phyloP scores from a whole-genome alignment of 2,329 filamentous ascomycete genomes.

The Chrysosphaeria jannelii region DNA sequence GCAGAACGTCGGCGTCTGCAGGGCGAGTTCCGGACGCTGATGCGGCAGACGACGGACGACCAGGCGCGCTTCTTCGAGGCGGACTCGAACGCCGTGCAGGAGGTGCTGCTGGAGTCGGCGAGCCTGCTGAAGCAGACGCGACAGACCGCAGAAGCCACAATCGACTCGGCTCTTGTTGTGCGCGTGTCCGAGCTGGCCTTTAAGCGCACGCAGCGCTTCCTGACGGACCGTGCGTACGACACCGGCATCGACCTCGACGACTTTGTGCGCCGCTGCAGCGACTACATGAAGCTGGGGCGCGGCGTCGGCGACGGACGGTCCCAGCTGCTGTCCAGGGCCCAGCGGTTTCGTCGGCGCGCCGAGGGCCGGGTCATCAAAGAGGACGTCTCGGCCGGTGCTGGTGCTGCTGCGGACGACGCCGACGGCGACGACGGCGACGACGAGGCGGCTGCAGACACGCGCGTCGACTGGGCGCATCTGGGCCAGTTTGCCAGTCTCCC shows the following conservation, averaged over 20 bases:
- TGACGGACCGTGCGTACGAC: conserved; percentile 33
- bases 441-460: no score
- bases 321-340: conserved; percentile 18
- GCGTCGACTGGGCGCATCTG: conserved; percentile 62
- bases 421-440: conserved; percentile 37
- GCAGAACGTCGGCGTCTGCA: conserved; percentile 35
- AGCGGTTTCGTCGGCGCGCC: conserved; percentile 15
- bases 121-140: conserved; percentile 35
- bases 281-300: conserved; percentile 48
- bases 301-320: conserved; percentile 20
- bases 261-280: conserved; percentile 69
- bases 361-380: conserved; percentile 5
- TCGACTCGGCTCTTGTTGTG: conserved; percentile 69
- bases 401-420: conserved; percentile 18
- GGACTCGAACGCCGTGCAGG: conserved; percentile 30
- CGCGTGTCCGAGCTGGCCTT: conserved; percentile 51
- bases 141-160: conserved; percentile 70
- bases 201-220: conserved; percentile 45
- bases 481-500: conserved; percentile 51
- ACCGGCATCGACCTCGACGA: conserved; percentile 70
- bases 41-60: conserved; percentile 26
- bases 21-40: conserved; percentile 13
- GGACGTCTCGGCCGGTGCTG: conserved; percentile 3
- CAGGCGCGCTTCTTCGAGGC: conserved; percentile 41
- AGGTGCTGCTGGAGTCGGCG: conserved; percentile 36